These are phyloP conservation scores for Exophiala calicioides DNA, from an alignment of 2,329 filamentous ascomycete species.

Conservation along the genomic window DNA sequence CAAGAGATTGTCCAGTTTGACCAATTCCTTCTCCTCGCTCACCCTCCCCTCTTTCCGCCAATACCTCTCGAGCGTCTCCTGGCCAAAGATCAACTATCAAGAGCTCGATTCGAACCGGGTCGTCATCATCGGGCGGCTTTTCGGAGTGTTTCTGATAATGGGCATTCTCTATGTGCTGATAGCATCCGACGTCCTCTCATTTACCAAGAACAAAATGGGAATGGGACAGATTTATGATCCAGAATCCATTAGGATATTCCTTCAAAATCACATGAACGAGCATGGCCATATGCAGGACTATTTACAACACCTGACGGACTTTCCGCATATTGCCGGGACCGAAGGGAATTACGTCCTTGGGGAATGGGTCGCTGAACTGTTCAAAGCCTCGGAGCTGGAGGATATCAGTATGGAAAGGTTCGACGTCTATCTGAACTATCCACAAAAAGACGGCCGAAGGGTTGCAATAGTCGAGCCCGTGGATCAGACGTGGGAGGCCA, in stretches of 20 bases:
- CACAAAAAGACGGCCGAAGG: conserved; percentile 71
- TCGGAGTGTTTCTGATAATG: conserved; percentile 74
- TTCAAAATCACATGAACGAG: conserved; percentile 72
- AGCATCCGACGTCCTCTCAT: conserved; percentile 77
- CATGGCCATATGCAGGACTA: conserved; percentile 67
- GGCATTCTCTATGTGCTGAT: conserved; percentile 82
- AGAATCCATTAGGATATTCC: conserved; percentile 74
- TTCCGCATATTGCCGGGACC: conserved; percentile 90
- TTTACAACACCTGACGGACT: conserved; percentile 74
- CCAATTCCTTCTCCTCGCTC: conserved; percentile 59
- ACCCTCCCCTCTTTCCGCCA: conserved; percentile 51
- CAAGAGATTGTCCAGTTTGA: conserved; percentile 58
- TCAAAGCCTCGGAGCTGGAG: conserved; percentile 71
- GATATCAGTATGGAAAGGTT: conserved; percentile 75
- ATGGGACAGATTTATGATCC: conserved; percentile 75
- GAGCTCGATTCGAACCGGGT: conserved; percentile 53
- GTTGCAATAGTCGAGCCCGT: conserved; percentile 76
- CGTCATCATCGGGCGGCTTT: conserved; percentile 70
- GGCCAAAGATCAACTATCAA: conserved; percentile 41
- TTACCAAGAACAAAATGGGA: conserved; percentile 60
- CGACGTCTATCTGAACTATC: conserved; percentile 90
- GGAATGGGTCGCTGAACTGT: conserved; percentile 78
- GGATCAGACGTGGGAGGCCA: conserved; percentile 73
- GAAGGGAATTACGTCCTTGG: conserved; percentile 87
- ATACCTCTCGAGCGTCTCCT: conserved; percentile 45